Conservation (phyloP, 148 eudicot species). For the Vaccinium corymbosum region DNA sequence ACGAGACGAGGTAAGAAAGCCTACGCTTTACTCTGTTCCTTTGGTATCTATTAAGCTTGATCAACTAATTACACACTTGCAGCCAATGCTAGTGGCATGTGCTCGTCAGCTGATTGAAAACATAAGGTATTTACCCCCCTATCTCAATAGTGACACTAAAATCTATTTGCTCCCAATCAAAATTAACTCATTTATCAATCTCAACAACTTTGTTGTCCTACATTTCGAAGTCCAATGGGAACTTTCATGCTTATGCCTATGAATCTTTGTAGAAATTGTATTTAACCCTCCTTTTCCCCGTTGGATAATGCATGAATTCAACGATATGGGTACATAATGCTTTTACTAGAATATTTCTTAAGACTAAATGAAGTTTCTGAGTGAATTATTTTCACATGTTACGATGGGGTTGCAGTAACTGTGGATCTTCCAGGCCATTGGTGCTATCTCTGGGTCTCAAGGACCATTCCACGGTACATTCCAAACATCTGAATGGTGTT, state of each 20-base stretch:
- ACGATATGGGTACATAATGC: neutral
- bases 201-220: neutral
- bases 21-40: constrained; percentile 9
- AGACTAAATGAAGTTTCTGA: neutral
- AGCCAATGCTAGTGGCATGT: constrained; percentile 81
- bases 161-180: neutral
- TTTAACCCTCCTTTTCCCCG: neutral
- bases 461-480: constrained; percentile 73
- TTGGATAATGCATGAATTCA: neutral
- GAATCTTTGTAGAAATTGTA: neutral
- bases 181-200: neutral
- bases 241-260: neutral
- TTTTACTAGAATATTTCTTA: neutral
- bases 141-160: neutral
- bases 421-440: constrained; percentile 63
- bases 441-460: constrained; percentile 81
- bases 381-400: neutral
- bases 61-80: constrained; percentile 30
- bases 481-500: neutral
- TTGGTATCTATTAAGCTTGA: constrained; percentile 8
- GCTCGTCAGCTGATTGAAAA: constrained; percentile 84
- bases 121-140: constrained; percentile 52
- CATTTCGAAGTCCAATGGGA: neutral
- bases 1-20: constrained; percentile 70
- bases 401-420: constrained; percentile 39